Conservation (phyloP, 495 filamentous ascomycete genomes). For the Penicillium subrubescens region DNA sequence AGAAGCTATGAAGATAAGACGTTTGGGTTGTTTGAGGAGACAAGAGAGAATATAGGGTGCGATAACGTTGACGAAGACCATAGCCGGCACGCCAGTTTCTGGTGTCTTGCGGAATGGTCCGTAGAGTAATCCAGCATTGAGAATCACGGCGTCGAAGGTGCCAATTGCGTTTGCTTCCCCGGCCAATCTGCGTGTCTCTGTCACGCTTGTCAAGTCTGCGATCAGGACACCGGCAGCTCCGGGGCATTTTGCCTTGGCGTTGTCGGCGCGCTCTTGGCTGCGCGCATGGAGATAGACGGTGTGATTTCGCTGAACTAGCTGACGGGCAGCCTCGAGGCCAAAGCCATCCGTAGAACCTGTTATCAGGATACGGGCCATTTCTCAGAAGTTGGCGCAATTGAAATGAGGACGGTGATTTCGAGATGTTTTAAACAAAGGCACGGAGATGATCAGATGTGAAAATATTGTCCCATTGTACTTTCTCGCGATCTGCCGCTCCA, state of each 20-base stretch:
- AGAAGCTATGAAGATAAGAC: slow-evolving; percentile 21
- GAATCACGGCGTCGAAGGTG: slow-evolving; percentile 24
- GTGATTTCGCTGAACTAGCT: slow-evolving; percentile 8
- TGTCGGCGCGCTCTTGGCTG: slow-evolving; percentile 16
- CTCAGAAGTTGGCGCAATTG: too few species aligned
- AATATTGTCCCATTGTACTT: too few species aligned
- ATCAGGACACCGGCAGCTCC: slow-evolving; percentile 25
- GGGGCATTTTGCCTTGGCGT: slow-evolving; percentile 21
- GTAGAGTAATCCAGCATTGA: slow-evolving; percentile 21
- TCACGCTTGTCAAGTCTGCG: slow-evolving; percentile 20
- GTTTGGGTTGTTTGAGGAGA: slow-evolving; percentile 19
- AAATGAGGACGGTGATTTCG: too few species aligned
- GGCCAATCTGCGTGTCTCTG: slow-evolving; percentile 20
- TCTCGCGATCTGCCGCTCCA: too few species aligned
- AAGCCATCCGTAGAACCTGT: too few species aligned
- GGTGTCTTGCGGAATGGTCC: slow-evolving; percentile 21
- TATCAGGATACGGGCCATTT: too few species aligned
- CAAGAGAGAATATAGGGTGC: slow-evolving; percentile 26
- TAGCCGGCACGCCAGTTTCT: slow-evolving; percentile 16
- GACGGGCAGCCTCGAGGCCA: too few species aligned
- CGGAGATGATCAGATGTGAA: too few species aligned
- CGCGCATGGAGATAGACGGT: slow-evolving; percentile 29
- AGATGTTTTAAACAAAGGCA: too few species aligned
- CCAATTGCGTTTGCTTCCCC: slow-evolving; percentile 25
- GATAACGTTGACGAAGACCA: slow-evolving; percentile 24